These are phyloP conservation scores for Boletus rubroflammeus DNA, from an alignment of 768 basidiomycete genomes.

Conservation along the genomic window DNA sequence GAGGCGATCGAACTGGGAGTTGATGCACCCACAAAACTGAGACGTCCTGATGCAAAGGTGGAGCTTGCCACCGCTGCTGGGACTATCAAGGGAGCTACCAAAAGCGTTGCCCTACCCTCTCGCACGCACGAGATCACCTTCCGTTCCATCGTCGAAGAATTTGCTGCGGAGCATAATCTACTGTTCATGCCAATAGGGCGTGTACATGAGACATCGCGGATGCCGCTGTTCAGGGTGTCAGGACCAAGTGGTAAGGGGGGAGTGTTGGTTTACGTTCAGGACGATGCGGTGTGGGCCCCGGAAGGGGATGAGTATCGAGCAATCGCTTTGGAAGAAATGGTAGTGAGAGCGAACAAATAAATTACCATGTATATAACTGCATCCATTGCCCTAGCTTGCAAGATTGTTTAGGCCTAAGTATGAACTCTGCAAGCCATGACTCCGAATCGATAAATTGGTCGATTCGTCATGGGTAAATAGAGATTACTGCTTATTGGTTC, in stretches of 20 bases:
- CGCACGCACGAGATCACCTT: slow-evolving; percentile 85
- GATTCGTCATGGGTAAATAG: no score
- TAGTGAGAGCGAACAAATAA: slow-evolving; percentile 50
- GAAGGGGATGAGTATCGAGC: slow-evolving; percentile 67
- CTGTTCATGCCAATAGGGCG: slow-evolving; percentile 86
- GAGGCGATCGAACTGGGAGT: slow-evolving; percentile 85
- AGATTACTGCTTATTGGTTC: no score
- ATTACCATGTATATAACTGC: not conserved
- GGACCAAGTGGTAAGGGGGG: slow-evolving; percentile 84
- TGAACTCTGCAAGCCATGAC: no score
- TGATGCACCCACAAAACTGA: slow-evolving; percentile 64
- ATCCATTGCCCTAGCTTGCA: not conserved
- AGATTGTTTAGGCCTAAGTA: no score
- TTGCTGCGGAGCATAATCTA: slow-evolving; percentile 78
- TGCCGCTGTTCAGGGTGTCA: slow-evolving; percentile 87
- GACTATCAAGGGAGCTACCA: slow-evolving; percentile 28
- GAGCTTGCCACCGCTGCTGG: slow-evolving; percentile 38
- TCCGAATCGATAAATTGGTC: no score
- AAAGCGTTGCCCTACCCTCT: slow-evolving; percentile 40
- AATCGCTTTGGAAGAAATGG: slow-evolving; percentile 87
- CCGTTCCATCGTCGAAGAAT: slow-evolving; percentile 89
- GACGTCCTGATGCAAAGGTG: slow-evolving; percentile 62
- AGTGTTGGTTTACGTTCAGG: slow-evolving; percentile 81
- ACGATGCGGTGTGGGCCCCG: slow-evolving; percentile 91
- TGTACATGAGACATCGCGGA: slow-evolving; percentile 79